Evolutionary conservation across 441 rosid genomes (phyloP), one percentile per base, ranked within the genome.

Genomic region (Eruca vesicaria): DNA sequence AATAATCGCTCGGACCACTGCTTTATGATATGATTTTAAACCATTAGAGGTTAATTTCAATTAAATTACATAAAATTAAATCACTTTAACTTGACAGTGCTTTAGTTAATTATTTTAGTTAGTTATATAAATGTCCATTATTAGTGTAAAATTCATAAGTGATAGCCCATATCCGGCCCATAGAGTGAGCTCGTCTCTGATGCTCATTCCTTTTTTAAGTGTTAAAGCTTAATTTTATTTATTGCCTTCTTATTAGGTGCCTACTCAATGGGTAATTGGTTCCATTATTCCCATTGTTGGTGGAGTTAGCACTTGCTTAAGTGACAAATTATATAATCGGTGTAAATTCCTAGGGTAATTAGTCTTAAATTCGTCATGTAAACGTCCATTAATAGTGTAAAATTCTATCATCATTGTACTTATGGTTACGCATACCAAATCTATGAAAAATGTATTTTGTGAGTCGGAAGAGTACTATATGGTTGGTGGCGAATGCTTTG

Each of bases 231-330:
- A 4, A 29, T 38, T 9, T 9, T 77, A 4, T 55, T 59, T 67
- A 29, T 48, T 52, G 23, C 15, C 20, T 16, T 77, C 79, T 41
- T 69, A 23, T 52, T 78, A 95, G 99, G 26, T 79, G 58, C 99
- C 99, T 16, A 90, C 97, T 61, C 71, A 78, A 43, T 95, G 93
- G 98, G 97, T 96, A 10, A 87, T 96, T 67, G 83, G 80, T 84
- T 90, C 99, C 75, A 90, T 96, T 60, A 0, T 93, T 57, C 99
- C 98, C 26, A 91, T 96, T 72, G 97, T 88, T 83, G 96, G 99
- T 75, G 99, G 99, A 41, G 99, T 96, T 70, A n/a, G 98, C 85
- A 7, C 92, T 96, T 80, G 99, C 99, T 68, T 96, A 98, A 32
- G 82, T 87, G 7, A 90, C 97, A 8, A 23, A 23, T 23, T 23